Percentiles rank a stretch among this genome's conserved stretches.
phyloP scores from a whole-genome alignment of 192 early-diverging fungal genomes.

The Spinellus fusiger region DNA sequence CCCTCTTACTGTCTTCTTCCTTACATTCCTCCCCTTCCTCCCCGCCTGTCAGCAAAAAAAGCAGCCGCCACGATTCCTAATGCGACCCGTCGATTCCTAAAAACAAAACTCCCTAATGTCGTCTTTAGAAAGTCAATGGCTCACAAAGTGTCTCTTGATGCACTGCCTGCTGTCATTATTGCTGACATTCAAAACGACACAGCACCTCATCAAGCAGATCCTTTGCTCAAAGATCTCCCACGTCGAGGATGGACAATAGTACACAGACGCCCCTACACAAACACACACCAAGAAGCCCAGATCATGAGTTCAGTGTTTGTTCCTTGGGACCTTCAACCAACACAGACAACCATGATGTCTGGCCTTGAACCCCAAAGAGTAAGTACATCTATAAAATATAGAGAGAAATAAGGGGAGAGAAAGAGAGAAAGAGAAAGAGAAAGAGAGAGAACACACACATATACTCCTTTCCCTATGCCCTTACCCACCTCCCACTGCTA shows the following conservation, averaged over 20 bases:
- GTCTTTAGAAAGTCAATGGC: slow-evolving; percentile 12
- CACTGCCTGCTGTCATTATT: slow-evolving; percentile 20
- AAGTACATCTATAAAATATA: not conserved
- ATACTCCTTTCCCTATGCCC: not conserved
- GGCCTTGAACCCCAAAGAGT: not conserved
- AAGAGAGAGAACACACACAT: not conserved
- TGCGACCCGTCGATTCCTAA: slow-evolving; percentile 15
- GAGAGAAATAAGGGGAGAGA: not conserved
- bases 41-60: not conserved
- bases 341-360: not conserved
- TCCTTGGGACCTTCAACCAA: slow-evolving; percentile 3
- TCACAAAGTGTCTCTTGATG: slow-evolving; percentile 5
- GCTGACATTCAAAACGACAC: slow-evolving; percentile 23
- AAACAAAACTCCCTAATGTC: slow-evolving; percentile 22
- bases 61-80: slow-evolving; percentile 4
- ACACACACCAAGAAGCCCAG: slow-evolving; percentile 7
- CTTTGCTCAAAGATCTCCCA: not conserved
- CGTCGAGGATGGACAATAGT: slow-evolving; percentile 25
- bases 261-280: slow-evolving; percentile 16
- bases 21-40: not conserved
- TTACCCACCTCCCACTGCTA: not conserved
- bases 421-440: not conserved
- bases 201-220: slow-evolving; percentile 9
- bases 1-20: not conserved
- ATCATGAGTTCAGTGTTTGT: slow-evolving; percentile 23